Evolutionary conservation across 805 yeast species (phyloP), one percentile per base, ranked within the genome.

Genomic region (Schwanniomyces vanrijiae): DNA sequence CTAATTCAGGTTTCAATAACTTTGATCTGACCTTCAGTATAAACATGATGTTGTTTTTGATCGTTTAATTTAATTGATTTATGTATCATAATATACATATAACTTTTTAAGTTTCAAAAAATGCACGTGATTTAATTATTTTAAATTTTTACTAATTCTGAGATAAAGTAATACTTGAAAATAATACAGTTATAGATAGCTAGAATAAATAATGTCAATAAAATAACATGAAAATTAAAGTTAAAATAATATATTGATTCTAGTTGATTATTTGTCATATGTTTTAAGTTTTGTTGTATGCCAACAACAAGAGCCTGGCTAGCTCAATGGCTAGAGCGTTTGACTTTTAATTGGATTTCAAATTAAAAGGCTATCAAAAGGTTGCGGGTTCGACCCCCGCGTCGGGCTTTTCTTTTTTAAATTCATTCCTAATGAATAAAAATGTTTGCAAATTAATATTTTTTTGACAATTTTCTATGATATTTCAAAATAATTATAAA

Each of bases 321-420:
- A 51, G 55, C 55, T 51, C 55, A 51, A 51, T 51, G 55, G 55
- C 55, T 51, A 51, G 55, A 51, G 55, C 55, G 55, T 51, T 46
- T 51, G 55, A 51, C 55, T 51, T 51, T 38, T 38, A 38, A 14
- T 22, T 19, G 4, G 10, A 19, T 22, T 6, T 14, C 13, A 6
- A n/a, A 16, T 38, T 38, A 38, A 7, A n/a, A 24, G 41, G 41
- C 13, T 19, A 38, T 38, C 41, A 38, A 38, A 51, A 51, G 53
- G 53, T 41, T 50, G 55, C 55, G 55, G 53, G 55, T 52, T 52
- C 55, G 55, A 52, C 45, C 49, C 55, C 55, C 55, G 53, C 55
- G 51, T 49, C 53, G 55, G 53, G 55, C 55, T 51, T 22, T 4
- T 16, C 37, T 29, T 40, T 40, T 43, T 47, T 39, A 37, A 37